These are phyloP conservation scores for Quercus cerris DNA, from an alignment of 306 rosid genomes.

Conservation along the genomic window DNA sequence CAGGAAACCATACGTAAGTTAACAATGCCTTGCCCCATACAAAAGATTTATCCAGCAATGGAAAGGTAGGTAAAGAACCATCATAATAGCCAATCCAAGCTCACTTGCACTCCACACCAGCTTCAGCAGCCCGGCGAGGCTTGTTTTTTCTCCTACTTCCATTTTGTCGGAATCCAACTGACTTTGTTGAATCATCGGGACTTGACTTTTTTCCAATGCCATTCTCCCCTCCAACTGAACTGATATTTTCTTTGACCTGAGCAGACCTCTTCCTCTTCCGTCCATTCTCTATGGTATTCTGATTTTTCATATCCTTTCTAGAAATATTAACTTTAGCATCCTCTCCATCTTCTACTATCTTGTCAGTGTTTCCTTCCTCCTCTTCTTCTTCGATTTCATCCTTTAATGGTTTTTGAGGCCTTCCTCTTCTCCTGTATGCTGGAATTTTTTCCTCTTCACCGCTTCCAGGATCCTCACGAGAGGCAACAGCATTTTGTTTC, in stretches of 20 bases:
- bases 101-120: constrained; percentile 79
- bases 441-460: constrained; percentile 55
- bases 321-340: constrained; percentile 34
- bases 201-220: constrained; percentile 37
- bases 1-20: constrained; percentile 8
- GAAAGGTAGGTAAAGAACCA: constrained; percentile 7
- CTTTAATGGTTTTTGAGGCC: constrained; percentile 45
- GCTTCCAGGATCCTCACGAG: constrained; percentile 47
- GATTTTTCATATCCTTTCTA: constrained; percentile 41
- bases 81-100: constrained; percentile 8
- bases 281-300: constrained; percentile 35
- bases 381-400: constrained; percentile 52
- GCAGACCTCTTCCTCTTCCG: constrained; percentile 57
- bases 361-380: constrained; percentile 27
- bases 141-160: constrained; percentile 85
- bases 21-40: background rate
- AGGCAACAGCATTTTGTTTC: constrained; percentile 44
- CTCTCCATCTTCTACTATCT: constrained; percentile 48
- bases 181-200: constrained; percentile 44
- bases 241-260: constrained; percentile 45
- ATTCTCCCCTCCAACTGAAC: constrained; percentile 46
- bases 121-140: constrained; percentile 94
- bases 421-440: constrained; percentile 54
- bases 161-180: constrained; percentile 71
- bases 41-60: background rate